phyloP scores from a whole-genome alignment of 2,329 filamentous ascomycete genomes.

The Zymoseptoria pseudotritici region DNA sequence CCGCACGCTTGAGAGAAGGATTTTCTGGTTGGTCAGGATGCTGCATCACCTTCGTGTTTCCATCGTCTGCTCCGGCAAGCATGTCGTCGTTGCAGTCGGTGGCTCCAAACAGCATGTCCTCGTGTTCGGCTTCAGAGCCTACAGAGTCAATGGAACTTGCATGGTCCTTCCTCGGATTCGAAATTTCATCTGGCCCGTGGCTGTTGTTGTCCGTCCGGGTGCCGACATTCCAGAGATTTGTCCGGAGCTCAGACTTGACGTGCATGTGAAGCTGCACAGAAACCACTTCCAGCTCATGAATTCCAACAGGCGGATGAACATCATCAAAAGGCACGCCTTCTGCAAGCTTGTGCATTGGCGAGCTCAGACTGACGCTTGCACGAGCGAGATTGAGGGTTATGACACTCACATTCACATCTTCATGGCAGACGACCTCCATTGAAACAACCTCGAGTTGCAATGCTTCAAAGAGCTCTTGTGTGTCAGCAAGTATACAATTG shows the following conservation, averaged over 20 bases:
- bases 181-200: neutral
- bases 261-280: slow-evolving; percentile 18
- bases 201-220: neutral
- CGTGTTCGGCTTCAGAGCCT: neutral
- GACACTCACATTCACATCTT: neutral
- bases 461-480: slow-evolving; percentile 17
- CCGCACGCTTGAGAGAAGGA: neutral
- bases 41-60: neutral
- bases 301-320: slow-evolving; percentile 10
- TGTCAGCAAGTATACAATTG: neutral
- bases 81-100: neutral
- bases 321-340: slow-evolving; percentile 18
- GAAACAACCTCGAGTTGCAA: slow-evolving; percentile 7
- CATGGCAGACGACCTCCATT: slow-evolving; percentile 10
- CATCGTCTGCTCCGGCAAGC: neutral
- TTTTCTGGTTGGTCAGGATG: neutral
- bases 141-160: neutral
- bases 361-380: slow-evolving; percentile 8
- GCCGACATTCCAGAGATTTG: neutral
- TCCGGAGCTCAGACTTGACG: slow-evolving; percentile 2
- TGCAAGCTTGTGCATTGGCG: slow-evolving; percentile 17
- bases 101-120: neutral
- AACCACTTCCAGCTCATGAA: slow-evolving; percentile 19
- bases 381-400: slow-evolving; percentile 20
- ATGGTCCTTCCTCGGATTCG: neutral